A percentile compares a stretch with the other conserved stretches of the same genome.
Evolutionary conservation across 2,329 filamentous ascomycete species (phyloP).

Genomic region (Didymella glomerata): DNA sequence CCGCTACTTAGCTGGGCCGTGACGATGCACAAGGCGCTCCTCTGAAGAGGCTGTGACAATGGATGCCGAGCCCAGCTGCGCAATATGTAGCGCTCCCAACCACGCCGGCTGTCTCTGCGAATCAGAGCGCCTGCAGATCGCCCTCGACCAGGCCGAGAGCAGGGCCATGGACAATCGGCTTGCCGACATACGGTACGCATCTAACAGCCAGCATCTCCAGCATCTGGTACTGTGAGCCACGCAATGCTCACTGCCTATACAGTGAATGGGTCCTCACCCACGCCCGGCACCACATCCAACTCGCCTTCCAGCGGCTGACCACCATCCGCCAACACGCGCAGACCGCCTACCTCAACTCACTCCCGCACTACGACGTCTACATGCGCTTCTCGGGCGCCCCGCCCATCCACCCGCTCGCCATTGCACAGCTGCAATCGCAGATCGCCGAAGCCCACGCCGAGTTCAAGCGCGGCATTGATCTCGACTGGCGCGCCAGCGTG

Average conservation of each 20-base stretch:
- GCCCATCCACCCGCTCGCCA: conserved; percentile 53
- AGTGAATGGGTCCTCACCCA: conserved; percentile 59
- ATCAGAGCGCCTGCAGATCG: conserved; percentile 51
- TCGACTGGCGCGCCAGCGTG: conserved; percentile 79
- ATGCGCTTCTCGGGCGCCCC: conserved; percentile 56
- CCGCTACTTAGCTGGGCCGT: conserved; percentile 24
- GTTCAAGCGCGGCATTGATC: conserved; percentile 77
- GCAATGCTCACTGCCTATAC: conserved; percentile 27
- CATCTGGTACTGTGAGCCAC: background rate
- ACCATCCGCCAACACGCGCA: conserved; percentile 54
- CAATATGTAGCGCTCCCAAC: conserved; percentile 52
- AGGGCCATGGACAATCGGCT: conserved; percentile 50
- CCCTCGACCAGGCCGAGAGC: conserved; percentile 51
- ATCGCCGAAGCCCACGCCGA: conserved; percentile 70
- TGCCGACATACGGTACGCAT: conserved; percentile 46
- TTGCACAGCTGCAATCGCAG: conserved; percentile 58
- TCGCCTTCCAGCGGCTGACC: conserved; percentile 54
- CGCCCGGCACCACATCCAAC: conserved; percentile 56
- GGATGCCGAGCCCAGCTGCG: conserved; percentile 52
- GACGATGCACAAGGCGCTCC: conserved; percentile 40
- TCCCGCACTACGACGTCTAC: conserved; percentile 58
- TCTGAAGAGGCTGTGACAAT: conserved; percentile 41
- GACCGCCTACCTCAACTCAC: conserved; percentile 53
- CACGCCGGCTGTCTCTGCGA: conserved; percentile 53
- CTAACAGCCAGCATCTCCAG: background rate